These are phyloP conservation scores for Pyropia yezoensis DNA, from an alignment of 23 red algal species.

Conservation along the genomic window DNA sequence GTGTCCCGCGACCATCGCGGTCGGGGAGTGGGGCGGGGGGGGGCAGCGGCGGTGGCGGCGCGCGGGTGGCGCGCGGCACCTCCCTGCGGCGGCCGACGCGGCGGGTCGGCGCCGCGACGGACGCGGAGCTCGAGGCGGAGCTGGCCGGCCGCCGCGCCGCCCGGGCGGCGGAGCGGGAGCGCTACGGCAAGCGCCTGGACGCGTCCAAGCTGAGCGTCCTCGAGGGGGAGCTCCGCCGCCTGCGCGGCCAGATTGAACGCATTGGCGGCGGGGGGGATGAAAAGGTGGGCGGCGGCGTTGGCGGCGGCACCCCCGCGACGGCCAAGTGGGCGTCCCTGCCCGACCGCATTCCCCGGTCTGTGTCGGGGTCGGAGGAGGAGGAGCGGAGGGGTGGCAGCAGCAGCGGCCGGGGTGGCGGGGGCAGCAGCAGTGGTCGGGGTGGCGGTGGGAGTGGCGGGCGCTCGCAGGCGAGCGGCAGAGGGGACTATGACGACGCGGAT, in stretches of 20 bases:
- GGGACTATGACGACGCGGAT: neutral
- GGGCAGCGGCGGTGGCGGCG: too few relatives aligned
- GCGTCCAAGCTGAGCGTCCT: slow-evolving; percentile 33
- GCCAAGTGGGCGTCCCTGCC: slow-evolving; percentile 36
- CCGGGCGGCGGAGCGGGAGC: slow-evolving; percentile 33
- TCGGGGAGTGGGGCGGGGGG: too few relatives aligned
- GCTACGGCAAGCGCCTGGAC: slow-evolving; percentile 31
- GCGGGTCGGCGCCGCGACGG: slow-evolving; percentile 15
- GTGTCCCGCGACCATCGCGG: too few relatives aligned
- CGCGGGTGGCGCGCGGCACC: too few relatives aligned
- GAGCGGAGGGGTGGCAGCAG: neutral
- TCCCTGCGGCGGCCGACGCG: too few relatives aligned
- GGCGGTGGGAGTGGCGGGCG: too few relatives aligned
- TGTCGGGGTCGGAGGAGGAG: neutral
- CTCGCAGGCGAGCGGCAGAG: neutral
- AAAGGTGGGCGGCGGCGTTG: neutral
- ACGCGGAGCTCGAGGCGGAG: slow-evolving; percentile 52
- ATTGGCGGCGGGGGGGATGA: slow-evolving; percentile 11
- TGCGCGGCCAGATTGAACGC: slow-evolving; percentile 39
- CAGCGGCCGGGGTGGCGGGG: neutral
- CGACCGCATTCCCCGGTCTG: neutral
- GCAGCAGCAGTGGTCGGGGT: neutral
- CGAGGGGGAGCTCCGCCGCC: slow-evolving; percentile 35
- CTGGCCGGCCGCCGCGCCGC: slow-evolving; percentile 22
- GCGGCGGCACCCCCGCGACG: slow-evolving; percentile 35